Conservation (phyloP, 306 rosid species). For the Comarum palustre region DNA sequence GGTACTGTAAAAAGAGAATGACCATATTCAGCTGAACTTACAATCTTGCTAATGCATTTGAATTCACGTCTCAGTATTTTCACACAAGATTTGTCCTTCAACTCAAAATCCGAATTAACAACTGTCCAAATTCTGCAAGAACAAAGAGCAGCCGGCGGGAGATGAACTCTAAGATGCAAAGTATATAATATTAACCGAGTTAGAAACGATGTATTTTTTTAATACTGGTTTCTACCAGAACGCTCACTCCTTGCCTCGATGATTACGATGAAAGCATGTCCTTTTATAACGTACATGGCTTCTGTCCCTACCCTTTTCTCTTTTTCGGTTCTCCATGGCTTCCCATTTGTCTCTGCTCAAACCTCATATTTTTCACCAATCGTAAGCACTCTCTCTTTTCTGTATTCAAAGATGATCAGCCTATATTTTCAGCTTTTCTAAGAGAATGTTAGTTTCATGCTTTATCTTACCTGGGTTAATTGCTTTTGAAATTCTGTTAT, state of each 20-base stretch:
- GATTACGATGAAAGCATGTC: slow-evolving; percentile 33
- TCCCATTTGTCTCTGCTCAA: slow-evolving; percentile 38
- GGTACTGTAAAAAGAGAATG: not conserved
- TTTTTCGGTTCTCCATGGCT: slow-evolving; percentile 46
- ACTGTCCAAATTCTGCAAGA: not conserved
- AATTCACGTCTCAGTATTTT: not conserved
- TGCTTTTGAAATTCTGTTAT: not conserved
- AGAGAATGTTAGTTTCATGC: slow-evolving; percentile 4
- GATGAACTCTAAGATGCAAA: slow-evolving; percentile 22
- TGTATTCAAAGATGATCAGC: not conserved
- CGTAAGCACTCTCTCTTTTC: slow-evolving; percentile 43
- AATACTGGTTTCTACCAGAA: not conserved
- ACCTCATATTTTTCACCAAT: slow-evolving; percentile 30
- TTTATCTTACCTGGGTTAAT: slow-evolving; percentile 1
- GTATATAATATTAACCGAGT: not conserved
- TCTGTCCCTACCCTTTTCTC: slow-evolving; percentile 5
- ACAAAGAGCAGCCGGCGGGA: slow-evolving; percentile 34
- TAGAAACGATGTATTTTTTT: not conserved
- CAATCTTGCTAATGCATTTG: not conserved
- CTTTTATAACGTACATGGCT: slow-evolving; percentile 20
- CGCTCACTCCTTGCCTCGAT: slow-evolving; percentile 36
- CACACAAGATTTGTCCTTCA: not conserved
- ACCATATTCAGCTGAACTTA: not conserved
- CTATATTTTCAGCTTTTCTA: not conserved
- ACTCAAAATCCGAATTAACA: not conserved